phyloP scores from a whole-genome alignment of 2,329 filamentous ascomycete species.

The Apiospora sp. region DNA sequence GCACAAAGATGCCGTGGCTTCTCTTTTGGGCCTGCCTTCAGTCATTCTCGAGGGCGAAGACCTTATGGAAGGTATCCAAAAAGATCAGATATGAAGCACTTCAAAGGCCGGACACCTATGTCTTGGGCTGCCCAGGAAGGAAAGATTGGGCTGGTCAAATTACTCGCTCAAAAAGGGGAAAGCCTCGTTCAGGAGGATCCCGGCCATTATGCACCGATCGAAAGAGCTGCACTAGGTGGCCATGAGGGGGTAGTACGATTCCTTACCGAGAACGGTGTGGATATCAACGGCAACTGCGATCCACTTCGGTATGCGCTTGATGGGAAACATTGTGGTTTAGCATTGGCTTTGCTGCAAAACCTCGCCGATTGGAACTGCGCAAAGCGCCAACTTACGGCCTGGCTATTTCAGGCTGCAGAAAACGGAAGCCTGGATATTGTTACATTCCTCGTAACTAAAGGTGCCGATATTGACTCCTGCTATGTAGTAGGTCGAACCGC shows the following conservation, averaged over 20 bases:
- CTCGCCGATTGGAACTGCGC: background rate
- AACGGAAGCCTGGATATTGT: background rate
- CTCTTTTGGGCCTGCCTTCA: background rate
- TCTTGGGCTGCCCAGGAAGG: background rate
- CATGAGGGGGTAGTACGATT: background rate
- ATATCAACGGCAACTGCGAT: too few species aligned
- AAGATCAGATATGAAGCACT: background rate
- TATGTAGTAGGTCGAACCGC: background rate
- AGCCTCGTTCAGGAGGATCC: background rate
- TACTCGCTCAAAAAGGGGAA: background rate
- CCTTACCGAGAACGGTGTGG: too few species aligned
- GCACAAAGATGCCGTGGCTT: background rate
- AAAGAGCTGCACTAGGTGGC: background rate
- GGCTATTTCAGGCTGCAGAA: background rate
- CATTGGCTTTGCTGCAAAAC: background rate
- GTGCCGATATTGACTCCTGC: background rate
- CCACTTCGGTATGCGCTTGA: too few species aligned
- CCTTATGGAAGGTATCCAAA: background rate
- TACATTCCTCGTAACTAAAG: background rate
- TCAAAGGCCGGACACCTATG: background rate
- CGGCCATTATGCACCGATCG: background rate
- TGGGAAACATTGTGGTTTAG: too few species aligned
- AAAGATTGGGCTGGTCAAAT: background rate
- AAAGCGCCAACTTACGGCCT: background rate
- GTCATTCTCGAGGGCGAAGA: background rate